Evolutionary conservation across 768 basidiomycete species (phyloP).

Genomic region (Phanerochaete carnosa): DNA sequence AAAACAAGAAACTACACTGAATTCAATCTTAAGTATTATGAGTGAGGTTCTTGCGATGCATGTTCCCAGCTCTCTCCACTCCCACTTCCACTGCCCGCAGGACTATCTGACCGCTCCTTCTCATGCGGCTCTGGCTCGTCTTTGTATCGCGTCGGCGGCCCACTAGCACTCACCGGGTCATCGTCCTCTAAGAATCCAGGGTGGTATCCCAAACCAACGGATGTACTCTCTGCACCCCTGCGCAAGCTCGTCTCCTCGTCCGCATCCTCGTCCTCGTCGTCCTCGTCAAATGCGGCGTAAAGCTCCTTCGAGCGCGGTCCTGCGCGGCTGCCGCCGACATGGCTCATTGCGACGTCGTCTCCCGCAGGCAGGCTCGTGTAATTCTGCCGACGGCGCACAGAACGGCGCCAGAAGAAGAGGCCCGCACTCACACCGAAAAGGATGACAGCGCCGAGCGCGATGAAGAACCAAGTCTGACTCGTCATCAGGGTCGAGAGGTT

Average conservation of each 20-base stretch:
- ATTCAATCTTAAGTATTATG: conserved; percentile 18
- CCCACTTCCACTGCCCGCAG: conserved; percentile 47
- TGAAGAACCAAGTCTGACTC: conserved; percentile 87
- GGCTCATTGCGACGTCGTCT: conserved; percentile 77
- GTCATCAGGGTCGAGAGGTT: conserved; percentile 70
- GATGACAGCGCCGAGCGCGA: conserved; percentile 73
- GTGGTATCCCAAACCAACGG: conserved; percentile 43
- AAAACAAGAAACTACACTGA: conserved; percentile 8
- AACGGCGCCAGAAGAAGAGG: conserved; percentile 81
- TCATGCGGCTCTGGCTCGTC: conserved; percentile 49
- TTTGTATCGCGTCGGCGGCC: conserved; percentile 31
- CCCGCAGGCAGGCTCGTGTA: conserved; percentile 61
- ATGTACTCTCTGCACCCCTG: conserved; percentile 30
- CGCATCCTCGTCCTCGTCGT: conserved; percentile 69
- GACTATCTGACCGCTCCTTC: conserved; percentile 8
- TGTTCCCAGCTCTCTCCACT: conserved; percentile 72
- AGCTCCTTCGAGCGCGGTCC: conserved; percentile 76
- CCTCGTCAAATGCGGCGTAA: conserved; percentile 95
- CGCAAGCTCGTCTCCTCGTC: conserved; percentile 71
- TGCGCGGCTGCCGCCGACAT: conserved; percentile 43
- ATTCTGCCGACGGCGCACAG: conserved; percentile 32
- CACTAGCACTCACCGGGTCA: conserved; percentile 37
- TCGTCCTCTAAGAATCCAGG: conserved; percentile 85
- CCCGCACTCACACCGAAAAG: conserved; percentile 69
- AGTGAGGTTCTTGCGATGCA: conserved; percentile 51